Conservation (phyloP, 1,139 yeast species). For the Geotrichum siamense region DNA sequence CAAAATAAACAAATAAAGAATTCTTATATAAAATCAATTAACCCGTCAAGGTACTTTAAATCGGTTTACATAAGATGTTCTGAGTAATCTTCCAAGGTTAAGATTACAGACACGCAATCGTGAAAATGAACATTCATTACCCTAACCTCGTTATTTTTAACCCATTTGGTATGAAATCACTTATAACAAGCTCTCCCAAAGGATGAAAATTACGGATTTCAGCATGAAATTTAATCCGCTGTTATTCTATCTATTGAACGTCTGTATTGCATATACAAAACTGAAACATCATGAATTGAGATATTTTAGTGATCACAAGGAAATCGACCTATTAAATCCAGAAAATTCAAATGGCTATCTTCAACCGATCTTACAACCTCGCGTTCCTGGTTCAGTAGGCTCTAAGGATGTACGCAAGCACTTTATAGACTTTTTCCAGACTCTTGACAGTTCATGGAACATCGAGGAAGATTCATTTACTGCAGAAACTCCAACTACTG, state of each 20-base stretch:
- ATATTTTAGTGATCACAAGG: not conserved
- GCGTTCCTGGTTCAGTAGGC: conserved; percentile 44
- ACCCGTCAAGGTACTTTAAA: too few relatives aligned
- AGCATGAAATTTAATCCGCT: not conserved
- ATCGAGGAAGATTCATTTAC: conserved; percentile 39
- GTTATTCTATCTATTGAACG: too few relatives aligned
- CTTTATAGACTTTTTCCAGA: conserved; percentile 28
- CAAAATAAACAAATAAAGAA: too few relatives aligned
- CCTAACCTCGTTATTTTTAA: too few relatives aligned
- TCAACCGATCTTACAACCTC: conserved; percentile 31
- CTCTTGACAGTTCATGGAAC: conserved; percentile 34
- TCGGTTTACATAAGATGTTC: too few relatives aligned
- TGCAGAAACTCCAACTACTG: conserved; percentile 34
- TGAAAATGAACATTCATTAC: too few relatives aligned
- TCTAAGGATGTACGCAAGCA: conserved; percentile 38
- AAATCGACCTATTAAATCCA: conserved; percentile 20
- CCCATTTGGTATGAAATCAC: too few relatives aligned
- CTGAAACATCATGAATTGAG: conserved; percentile 18
- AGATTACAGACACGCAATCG: too few relatives aligned
- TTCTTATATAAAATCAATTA: too few relatives aligned
- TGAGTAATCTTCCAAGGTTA: too few relatives aligned
- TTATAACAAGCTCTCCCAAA: too few relatives aligned
- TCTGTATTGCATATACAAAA: conserved; percentile 5
- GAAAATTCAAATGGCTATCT: conserved; percentile 26
- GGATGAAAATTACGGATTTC: too few relatives aligned